These are phyloP conservation scores for Chalciporus sp. DNA, from an alignment of 1,284 basidiomycete genomes.

Conservation along the genomic window DNA sequence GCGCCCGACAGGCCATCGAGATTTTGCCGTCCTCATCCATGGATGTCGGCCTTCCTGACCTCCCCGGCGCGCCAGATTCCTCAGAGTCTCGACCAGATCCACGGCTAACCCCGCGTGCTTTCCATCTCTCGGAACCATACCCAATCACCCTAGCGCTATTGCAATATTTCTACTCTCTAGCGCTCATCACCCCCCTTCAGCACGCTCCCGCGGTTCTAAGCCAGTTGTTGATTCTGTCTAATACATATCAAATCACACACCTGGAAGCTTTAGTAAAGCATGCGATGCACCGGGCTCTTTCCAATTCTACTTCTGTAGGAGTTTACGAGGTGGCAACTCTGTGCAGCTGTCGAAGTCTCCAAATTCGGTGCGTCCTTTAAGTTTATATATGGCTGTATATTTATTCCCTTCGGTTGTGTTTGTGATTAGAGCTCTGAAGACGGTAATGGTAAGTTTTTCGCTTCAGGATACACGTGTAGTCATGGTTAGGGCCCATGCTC, in stretches of 20 bases:
- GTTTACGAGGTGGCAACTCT: constrained; percentile 94
- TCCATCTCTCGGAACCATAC: constrained; percentile 87
- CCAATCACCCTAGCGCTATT: constrained; percentile 86
- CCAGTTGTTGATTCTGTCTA: constrained; percentile 83
- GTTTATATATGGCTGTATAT: constrained; percentile 12
- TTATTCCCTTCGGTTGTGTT: constrained; percentile 12
- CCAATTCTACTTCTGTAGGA: constrained; percentile 82
- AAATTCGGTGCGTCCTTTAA: constrained; percentile 67
- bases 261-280: constrained; percentile 83
- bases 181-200: constrained; percentile 87
- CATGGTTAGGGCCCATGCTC: constrained; percentile 11
- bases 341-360: constrained; percentile 84
- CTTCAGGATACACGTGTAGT: constrained; percentile 5
- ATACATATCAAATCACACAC: constrained; percentile 80
- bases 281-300: constrained; percentile 87
- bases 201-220: constrained; percentile 88
- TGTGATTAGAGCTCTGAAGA: constrained; percentile 62
- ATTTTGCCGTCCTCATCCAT: constrained; percentile 59
- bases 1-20: constrained; percentile 56
- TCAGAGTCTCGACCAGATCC: constrained; percentile 65
- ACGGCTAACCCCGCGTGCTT: constrained; percentile 74
- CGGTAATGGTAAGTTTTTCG: constrained; percentile 63
- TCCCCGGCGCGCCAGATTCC: constrained; percentile 48
- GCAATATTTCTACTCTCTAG: constrained; percentile 90
- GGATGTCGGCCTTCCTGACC: constrained; percentile 59